phyloP scores from a whole-genome alignment of 192 early-diverging fungal species.

The Mortierella antarctica region DNA sequence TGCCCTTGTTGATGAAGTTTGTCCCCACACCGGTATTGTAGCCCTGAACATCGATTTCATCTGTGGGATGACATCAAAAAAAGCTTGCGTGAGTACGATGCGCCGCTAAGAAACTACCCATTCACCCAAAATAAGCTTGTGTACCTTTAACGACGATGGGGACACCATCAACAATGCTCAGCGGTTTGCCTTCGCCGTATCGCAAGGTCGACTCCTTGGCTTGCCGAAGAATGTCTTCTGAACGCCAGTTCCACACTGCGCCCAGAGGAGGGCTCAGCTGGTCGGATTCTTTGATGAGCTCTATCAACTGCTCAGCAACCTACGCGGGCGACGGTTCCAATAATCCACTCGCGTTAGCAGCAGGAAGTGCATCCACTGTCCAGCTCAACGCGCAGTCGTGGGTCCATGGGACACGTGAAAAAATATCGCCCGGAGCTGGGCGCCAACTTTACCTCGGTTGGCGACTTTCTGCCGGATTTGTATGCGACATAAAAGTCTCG shows the following conservation, averaged over 20 bases:
- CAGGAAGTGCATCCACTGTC: not conserved
- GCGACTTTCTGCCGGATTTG: slow-evolving; percentile 34
- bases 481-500: slow-evolving; percentile 62
- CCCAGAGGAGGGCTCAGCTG: slow-evolving; percentile 28
- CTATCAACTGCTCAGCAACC: slow-evolving; percentile 49
- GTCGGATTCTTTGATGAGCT: slow-evolving; percentile 24
- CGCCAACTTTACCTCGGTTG: slow-evolving; percentile 41
- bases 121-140: not conserved
- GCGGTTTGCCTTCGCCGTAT: slow-evolving; percentile 56
- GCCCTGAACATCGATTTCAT: slow-evolving; percentile 73
- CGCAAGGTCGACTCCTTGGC: slow-evolving; percentile 65
- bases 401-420: not conserved
- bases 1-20: slow-evolving; percentile 63
- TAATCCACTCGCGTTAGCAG: not conserved
- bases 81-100: not conserved
- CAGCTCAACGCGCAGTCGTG: not conserved
- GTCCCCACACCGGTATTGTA: slow-evolving; percentile 69
- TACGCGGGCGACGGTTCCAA: slow-evolving; percentile 1
- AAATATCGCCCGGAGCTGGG: not conserved
- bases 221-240: slow-evolving; percentile 58
- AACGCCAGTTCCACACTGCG: slow-evolving; percentile 42
- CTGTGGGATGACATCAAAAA: slow-evolving; percentile 10
- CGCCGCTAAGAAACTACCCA: not conserved
- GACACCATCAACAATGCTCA: slow-evolving; percentile 79
- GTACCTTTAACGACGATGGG: slow-evolving; percentile 75